Percentiles rank a stretch among this genome's conserved stretches.
These are phyloP conservation scores for Carex arenaria DNA, from an alignment of 202 grass and related monocot genomes.

Conservation along the genomic window DNA sequence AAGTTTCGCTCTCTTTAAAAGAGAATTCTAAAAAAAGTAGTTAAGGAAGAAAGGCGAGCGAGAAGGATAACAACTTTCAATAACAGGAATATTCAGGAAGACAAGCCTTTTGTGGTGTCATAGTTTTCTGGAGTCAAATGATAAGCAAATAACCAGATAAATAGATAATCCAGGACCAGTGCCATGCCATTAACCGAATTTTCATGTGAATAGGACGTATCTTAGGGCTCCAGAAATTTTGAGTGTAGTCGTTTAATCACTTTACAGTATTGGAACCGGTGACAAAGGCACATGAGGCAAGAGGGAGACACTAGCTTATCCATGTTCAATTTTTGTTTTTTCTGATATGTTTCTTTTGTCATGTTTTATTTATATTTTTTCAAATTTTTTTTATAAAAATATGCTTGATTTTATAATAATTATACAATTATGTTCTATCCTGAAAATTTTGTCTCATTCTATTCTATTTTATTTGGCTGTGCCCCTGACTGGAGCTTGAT, in stretches of 20 bases:
- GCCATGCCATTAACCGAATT: background rate
- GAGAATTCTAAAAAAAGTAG: background rate
- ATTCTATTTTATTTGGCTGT: too few relatives aligned
- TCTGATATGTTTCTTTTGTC: too few relatives aligned
- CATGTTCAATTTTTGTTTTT: too few relatives aligned
- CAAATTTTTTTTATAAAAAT: too few relatives aligned
- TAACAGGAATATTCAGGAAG: background rate
- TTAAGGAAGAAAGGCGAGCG: background rate
- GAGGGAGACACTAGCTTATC: too few relatives aligned
- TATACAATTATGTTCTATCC: too few relatives aligned
- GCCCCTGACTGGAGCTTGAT: background rate
- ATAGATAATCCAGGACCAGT: background rate
- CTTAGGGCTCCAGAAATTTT: background rate
- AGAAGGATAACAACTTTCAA: background rate
- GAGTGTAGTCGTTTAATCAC: background rate
- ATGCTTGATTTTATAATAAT: too few relatives aligned
- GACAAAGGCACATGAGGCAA: too few relatives aligned
- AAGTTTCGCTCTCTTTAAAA: background rate
- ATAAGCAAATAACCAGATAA: background rate
- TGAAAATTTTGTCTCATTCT: too few relatives aligned
- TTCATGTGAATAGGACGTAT: background rate
- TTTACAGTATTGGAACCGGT: background rate
- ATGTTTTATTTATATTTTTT: too few relatives aligned
- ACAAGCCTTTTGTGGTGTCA: background rate
- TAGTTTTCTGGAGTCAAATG: background rate